Evolutionary conservation across 2,329 filamentous ascomycete species (phyloP).

Genomic region (Metarhizium sp.): DNA sequence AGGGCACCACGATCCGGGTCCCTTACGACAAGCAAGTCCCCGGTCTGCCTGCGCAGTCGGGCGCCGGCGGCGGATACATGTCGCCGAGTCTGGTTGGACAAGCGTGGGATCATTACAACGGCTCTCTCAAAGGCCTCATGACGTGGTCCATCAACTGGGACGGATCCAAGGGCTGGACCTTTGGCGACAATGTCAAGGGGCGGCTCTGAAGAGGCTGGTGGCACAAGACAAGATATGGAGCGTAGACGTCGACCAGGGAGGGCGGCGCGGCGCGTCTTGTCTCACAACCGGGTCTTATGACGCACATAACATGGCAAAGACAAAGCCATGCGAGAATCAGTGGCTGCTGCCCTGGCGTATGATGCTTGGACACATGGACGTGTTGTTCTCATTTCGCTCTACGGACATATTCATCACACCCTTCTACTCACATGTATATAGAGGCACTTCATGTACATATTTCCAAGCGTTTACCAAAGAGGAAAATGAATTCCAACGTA

Average conservation of each 20-base stretch:
- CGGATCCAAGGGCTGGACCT: conserved; percentile 23
- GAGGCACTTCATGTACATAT: too few relatives aligned
- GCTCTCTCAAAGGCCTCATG: conserved; percentile 24
- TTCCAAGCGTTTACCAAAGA: too few relatives aligned
- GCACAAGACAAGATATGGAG: background rate
- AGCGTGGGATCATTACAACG: conserved; percentile 21
- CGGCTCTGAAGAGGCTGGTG: conserved; percentile 4
- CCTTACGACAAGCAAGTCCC: conserved; percentile 26
- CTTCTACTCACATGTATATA: too few relatives aligned
- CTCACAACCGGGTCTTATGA: too few relatives aligned
- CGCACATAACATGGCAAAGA: too few relatives aligned
- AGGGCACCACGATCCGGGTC: conserved; percentile 21
- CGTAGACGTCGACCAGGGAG: background rate
- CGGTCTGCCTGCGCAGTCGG: conserved; percentile 24
- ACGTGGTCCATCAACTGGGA: conserved; percentile 30
- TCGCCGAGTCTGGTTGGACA: conserved; percentile 17
- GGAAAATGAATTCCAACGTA: too few relatives aligned
- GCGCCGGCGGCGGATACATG: conserved; percentile 25
- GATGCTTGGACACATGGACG: too few relatives aligned
- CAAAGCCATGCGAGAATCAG: too few relatives aligned
- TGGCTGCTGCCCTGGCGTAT: too few relatives aligned
- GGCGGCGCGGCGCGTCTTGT: background rate
- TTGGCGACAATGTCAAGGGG: conserved; percentile 20
- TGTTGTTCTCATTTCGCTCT: too few relatives aligned
- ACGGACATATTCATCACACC: too few relatives aligned